These are phyloP conservation scores for Hypocrella siamensis DNA, from an alignment of 2,329 filamentous ascomycete species.

Conservation along the genomic window DNA sequence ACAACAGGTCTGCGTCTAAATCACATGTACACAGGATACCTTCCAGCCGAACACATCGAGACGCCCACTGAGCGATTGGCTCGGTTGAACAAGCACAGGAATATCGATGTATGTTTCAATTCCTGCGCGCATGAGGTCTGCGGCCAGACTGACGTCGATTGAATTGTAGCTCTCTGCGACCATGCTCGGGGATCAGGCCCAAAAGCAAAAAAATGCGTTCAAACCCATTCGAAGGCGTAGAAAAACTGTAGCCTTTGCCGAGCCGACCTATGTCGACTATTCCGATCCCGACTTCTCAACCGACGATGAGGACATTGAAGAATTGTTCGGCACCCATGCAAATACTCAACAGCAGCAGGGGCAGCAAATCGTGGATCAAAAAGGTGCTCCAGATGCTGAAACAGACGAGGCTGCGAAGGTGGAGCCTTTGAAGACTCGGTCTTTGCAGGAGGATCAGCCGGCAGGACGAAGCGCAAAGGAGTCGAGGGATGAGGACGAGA, in stretches of 20 bases:
- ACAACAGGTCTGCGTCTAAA: conserved; percentile 9
- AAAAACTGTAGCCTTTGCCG: conserved; percentile 75
- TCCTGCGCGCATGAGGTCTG: no score
- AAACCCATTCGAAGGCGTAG: conserved; percentile 72
- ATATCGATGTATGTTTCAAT: conserved; percentile 64
- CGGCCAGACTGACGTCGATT: background rate
- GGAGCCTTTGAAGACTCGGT: conserved; percentile 35
- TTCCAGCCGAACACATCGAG: conserved; percentile 96
- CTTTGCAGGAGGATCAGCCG: conserved; percentile 25
- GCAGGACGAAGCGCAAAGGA: conserved; percentile 16
- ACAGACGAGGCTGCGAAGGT: conserved; percentile 39
- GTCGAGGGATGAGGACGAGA: conserved; percentile 16
- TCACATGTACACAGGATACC: conserved; percentile 55
- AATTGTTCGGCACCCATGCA: conserved; percentile 21
- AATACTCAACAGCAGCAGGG: conserved; percentile 14
- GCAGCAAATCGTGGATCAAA: no score
- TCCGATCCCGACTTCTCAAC: conserved; percentile 75
- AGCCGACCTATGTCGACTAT: conserved; percentile 77
- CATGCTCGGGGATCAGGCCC: conserved; percentile 48
- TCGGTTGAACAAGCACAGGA: conserved; percentile 90
- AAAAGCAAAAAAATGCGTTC: conserved; percentile 69
- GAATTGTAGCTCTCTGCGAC: conserved; percentile 37
- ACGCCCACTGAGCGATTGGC: conserved; percentile 91
- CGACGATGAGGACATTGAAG: conserved; percentile 47
- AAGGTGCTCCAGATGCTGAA: conserved; percentile 14